A percentile compares a stretch with the other conserved stretches of the same genome.
Evolutionary conservation across 2,329 filamentous ascomycete species (phyloP).

Genomic region (Zopfia rhizophila): DNA sequence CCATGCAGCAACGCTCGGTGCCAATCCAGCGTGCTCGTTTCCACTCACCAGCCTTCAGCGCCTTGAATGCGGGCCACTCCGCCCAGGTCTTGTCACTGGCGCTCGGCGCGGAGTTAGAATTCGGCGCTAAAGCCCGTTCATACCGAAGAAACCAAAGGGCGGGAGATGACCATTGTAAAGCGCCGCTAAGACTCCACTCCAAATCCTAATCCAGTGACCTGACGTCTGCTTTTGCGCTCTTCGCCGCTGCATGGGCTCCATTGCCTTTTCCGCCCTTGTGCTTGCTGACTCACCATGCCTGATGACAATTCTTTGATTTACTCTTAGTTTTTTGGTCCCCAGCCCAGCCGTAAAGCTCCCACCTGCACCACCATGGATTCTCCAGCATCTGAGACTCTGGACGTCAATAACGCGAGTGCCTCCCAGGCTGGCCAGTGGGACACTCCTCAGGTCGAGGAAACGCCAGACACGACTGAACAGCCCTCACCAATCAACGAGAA

Average conservation of each 20-base stretch:
- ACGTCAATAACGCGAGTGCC: conserved; percentile 41
- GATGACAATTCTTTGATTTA: conserved; percentile 27
- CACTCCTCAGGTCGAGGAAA: conserved; percentile 38
- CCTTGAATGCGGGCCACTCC: conserved; percentile 39
- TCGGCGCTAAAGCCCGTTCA: conserved; percentile 31
- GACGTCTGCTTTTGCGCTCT: conserved; percentile 17
- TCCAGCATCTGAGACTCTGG: conserved; percentile 43
- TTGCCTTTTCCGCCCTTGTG: conserved; percentile 19
- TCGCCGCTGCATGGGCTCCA: conserved; percentile 15
- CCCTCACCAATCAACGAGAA: conserved; percentile 44
- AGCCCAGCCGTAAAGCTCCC: conserved; percentile 24
- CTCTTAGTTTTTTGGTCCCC: conserved; percentile 31
- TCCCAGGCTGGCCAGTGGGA: conserved; percentile 39
- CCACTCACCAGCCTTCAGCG: too few relatives aligned
- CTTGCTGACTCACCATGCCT: conserved; percentile 31
- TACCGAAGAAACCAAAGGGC: conserved; percentile 38
- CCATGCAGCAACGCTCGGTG: too few relatives aligned
- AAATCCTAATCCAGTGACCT: conserved; percentile 43
- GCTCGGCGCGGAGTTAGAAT: conserved; percentile 23
- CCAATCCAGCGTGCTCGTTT: too few relatives aligned
- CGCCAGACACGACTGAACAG: conserved; percentile 42
- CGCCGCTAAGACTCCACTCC: conserved; percentile 42
- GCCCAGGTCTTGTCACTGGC: conserved; percentile 25
- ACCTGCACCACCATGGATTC: conserved; percentile 46
- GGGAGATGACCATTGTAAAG: conserved; percentile 40